Evolutionary conservation across 352 stramenopile genomes (phyloP), one percentile per base, ranked within the genome.

Genomic region (Globisporangium iwayamae): DNA sequence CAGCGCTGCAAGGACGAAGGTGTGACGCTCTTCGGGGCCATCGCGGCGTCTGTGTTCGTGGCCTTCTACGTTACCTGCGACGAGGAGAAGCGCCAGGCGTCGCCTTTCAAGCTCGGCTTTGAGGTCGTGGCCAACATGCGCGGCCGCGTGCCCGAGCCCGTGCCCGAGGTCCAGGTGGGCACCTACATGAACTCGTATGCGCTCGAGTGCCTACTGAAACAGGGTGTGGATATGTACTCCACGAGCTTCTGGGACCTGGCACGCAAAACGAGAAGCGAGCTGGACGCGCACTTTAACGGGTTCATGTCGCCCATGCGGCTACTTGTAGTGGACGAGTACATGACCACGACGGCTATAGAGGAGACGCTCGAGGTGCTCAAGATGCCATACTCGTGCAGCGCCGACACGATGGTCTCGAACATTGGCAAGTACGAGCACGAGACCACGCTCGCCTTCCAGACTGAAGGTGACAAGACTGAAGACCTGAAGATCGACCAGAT

Each of bases 1-100:
- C 45, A 34, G 2, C 68, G 56, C 45, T 85, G 79, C 69, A 73
- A 63, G 28, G 69, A 74, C 14, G 72, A 85, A 55, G 53, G 67
- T 16, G 73, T 73, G 11, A 72, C 74, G 2, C 66, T 84, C n/a
- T 70, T 70, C 18, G 69, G 70, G 6, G 78, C 68, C 1, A 41
- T 84, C 39, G 38, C 75, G 9, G 76, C 73, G 10, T 58, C 73
- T 1, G 61, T 66, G 9, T 14, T 25, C 51, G 18, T 56, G 28
- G 28, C 51, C 28, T 56, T 28, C 51, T 56, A 41, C 28, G 11
- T 56, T 4, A 14, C 25, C 58, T 10, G 30, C 51, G 51, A 56
- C 14, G n/a, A 2, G 14, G 25, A 56, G 50, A 56, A 56, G 50
- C 25, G 30, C 13, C 20, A 41, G 0, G 25, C 50, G 3, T 41